Evolutionary conservation across 768 basidiomycete species (phyloP), one percentile per base, ranked within the genome.

Genomic region (Suillus americanus): DNA sequence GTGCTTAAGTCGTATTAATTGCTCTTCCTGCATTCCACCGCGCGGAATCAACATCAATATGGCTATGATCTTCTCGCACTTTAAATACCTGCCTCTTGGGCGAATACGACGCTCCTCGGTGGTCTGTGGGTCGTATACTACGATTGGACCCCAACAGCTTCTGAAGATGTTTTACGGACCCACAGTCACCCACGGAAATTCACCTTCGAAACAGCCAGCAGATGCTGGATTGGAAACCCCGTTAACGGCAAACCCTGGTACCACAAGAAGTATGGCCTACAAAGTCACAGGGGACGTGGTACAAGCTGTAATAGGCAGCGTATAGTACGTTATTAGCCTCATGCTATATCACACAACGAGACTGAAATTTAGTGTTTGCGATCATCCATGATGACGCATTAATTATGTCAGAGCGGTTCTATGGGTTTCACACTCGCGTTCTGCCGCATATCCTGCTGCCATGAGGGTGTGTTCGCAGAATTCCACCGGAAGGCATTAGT

Each of bases 201-300:
- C 25, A 20, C 18, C 28, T 40, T 0, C 25, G 38, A 53, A 61
- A 8, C 61, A 66, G 64, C 67, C 48, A 5, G 62, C 66, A 0
- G 70, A 78, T 56, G 65, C 72, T 10, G 74, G 76, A 61, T 38
- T 77, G 33, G 63, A 69, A 50, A 70, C 66, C 30, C 70, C 71
- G 13, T 62, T 79, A 75, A 37, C 73, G 65, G 64, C 60, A 51
- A 72, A 66, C 65, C 72, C 75, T 48, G 76, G 75, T 62, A 67
- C 84, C n/a, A 72, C 84, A 60, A 77, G 76, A 66, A 80, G 83
- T 50, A 83, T 88, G 3, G 91, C 2, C 72, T 89, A 88, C 69
- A 93, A 93, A 69, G 86, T 93, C 33, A 84, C 88, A 69, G 92
- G 91, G 1, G 87, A 90, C 64, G 82, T 87, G 0, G 89, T 92